Evolutionary conservation across 768 basidiomycete species (phyloP).

Genomic region (Hemileccinum rubropunctum): DNA sequence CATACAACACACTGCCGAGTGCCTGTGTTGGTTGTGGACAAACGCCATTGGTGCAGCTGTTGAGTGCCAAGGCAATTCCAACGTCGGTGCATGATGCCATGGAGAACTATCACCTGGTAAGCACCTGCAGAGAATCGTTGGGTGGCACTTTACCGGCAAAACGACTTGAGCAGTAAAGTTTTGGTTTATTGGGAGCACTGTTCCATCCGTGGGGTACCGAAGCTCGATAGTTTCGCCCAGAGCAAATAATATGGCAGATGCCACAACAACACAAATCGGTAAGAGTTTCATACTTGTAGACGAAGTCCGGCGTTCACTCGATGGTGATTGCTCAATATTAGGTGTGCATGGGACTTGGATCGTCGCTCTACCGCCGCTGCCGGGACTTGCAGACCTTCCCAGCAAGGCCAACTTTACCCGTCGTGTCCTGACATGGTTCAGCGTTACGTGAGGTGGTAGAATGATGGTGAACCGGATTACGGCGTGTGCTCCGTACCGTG

Average conservation of each 20-base stretch:
- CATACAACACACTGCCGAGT: constrained; percentile 19
- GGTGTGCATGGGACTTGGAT: too few relatives aligned
- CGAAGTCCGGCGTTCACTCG: background rate
- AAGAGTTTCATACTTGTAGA: constrained; percentile 5
- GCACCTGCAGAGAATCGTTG: background rate
- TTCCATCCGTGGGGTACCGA: constrained; percentile 19
- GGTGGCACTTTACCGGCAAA: constrained; percentile 4
- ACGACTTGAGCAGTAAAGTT: constrained; percentile 18
- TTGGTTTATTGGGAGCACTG: constrained; percentile 14
- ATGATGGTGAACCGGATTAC: too few relatives aligned
- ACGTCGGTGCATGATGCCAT: constrained; percentile 17
- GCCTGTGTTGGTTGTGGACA: constrained; percentile 14
- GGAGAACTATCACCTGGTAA: constrained; percentile 11
- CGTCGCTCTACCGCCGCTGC: background rate
- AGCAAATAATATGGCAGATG: constrained; percentile 1
- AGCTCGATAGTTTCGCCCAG: constrained; percentile 20
- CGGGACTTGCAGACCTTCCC: too few relatives aligned
- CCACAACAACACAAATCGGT: background rate
- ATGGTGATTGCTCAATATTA: background rate
- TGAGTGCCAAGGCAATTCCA: constrained; percentile 19
- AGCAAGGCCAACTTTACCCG: constrained; percentile 12
- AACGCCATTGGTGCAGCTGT: constrained; percentile 12
- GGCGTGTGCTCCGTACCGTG: too few relatives aligned
- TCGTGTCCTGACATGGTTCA: background rate
- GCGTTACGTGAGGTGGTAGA: background rate